Percentiles rank a stretch among this genome's conserved stretches.
Evolutionary conservation across 2,329 filamentous ascomycete species (phyloP).

Genomic region (Zymoseptoria pseudotritici): DNA sequence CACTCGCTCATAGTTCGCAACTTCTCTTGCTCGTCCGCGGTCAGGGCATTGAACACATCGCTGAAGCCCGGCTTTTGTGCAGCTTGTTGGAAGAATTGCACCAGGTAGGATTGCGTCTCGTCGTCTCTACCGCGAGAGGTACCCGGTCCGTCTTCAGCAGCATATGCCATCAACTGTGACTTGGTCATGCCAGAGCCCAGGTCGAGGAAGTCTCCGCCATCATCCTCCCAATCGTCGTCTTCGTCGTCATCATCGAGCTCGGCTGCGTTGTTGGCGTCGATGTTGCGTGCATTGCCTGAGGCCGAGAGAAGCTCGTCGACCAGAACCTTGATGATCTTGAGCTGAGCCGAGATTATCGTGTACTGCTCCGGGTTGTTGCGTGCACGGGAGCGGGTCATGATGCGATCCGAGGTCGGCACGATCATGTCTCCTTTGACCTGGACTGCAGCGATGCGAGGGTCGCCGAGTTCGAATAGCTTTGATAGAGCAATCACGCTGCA

Average conservation of each 20-base stretch:
- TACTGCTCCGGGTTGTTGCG: constrained; percentile 84
- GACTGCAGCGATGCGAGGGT: constrained; percentile 68
- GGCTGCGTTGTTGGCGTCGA: constrained; percentile 54
- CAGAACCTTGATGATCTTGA: constrained; percentile 95
- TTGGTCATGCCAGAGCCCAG: constrained; percentile 51
- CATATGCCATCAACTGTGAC: constrained; percentile 73
- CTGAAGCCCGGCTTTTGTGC: constrained; percentile 49
- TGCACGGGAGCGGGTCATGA: constrained; percentile 89
- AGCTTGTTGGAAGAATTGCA: constrained; percentile 65
- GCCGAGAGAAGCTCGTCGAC: constrained; percentile 85
- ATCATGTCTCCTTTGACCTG: constrained; percentile 89
- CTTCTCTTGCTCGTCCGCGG: constrained; percentile 47
- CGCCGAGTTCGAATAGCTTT: constrained; percentile 81
- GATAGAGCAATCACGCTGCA: constrained; percentile 80
- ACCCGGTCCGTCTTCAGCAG: constrained; percentile 45
- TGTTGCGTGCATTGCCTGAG: constrained; percentile 45
- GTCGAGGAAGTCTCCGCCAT: constrained; percentile 64
- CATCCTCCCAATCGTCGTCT: constrained; percentile 73
- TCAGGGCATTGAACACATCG: constrained; percentile 49
- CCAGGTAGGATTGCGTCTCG: constrained; percentile 78
- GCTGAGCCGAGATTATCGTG: constrained; percentile 74
- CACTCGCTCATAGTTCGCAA: constrained; percentile 32
- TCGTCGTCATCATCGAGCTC: constrained; percentile 63
- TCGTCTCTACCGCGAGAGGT: constrained; percentile 66
- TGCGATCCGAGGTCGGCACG: constrained; percentile 67